phyloP scores from a whole-genome alignment of 208 protist species.

The Angomonas ambiguus region DNA sequence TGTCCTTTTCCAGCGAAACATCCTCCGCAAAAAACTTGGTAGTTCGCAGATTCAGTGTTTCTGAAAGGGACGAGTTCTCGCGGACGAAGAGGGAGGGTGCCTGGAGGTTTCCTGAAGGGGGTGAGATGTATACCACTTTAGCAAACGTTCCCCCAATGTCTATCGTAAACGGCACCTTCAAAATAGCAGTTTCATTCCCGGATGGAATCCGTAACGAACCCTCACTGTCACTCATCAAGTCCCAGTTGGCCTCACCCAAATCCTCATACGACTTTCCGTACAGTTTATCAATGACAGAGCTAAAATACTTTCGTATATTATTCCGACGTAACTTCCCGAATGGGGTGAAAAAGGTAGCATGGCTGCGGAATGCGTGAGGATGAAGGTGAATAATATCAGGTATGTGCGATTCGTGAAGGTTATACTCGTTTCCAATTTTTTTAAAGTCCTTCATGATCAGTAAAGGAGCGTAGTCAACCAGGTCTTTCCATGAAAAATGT shows the following conservation, averaged over 20 bases:
- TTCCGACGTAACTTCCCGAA: conserved; percentile 62
- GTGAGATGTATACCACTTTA: conserved; percentile 83
- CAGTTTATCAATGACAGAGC: conserved; percentile 49
- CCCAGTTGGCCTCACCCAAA: background rate
- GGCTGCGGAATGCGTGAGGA: conserved; percentile 79
- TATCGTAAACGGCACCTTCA: conserved; percentile 68
- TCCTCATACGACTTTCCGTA: conserved; percentile 26
- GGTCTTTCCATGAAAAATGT: conserved; percentile 55
- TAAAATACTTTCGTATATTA: conserved; percentile 67
- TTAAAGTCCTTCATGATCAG: conserved; percentile 61
- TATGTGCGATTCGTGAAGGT: conserved; percentile 62
- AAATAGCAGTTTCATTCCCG: conserved; percentile 8
- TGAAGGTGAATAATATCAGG: conserved; percentile 75
- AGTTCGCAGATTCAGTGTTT: conserved; percentile 48
- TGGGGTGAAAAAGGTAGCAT: conserved; percentile 72
- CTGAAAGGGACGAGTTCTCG: conserved; percentile 76
- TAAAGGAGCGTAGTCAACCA: conserved; percentile 50
- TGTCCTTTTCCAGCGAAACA: conserved; percentile 77
- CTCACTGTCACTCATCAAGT: conserved; percentile 29
- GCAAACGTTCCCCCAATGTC: conserved; percentile 91
- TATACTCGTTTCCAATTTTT: conserved; percentile 37
- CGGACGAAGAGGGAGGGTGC: conserved; percentile 15
- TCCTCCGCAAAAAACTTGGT: conserved; percentile 53
- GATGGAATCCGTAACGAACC: background rate
- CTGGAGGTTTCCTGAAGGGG: conserved; percentile 29